Base-by-base conservation (phyloP, 2,329 filamentous ascomycete species). In the Nectriaceae sp. region DNA sequence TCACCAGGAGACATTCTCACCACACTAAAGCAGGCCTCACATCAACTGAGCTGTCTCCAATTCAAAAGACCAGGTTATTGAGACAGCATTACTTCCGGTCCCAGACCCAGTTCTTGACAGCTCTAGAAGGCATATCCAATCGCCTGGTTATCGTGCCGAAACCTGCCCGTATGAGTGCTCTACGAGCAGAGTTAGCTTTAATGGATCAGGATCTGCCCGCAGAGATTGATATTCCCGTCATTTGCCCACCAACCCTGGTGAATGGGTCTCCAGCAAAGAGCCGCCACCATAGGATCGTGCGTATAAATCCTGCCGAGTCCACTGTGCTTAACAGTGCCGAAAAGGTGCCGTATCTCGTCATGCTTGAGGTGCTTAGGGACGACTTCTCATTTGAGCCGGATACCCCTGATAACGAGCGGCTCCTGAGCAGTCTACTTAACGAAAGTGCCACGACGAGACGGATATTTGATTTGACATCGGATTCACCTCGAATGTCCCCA, bases 281-380 rank as follows among this genome's bases (percentile, higher is more conserved):
- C 62, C 82, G 82, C 46, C 90, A 94, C 65, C 89, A 94, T 64
- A 83, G 89, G 29, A 90, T 94, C 50, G 89, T 94, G 39, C 82
- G 89, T 31, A 77, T 94, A 42, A 94, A 92, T 62, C 90, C 89
- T 5, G 88, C 88, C 2, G 89, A 94, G 68, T 86, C 89, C 5
- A 93, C 89, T 1, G 90, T 92, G 46, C 72, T 94, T 43, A 94
- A 94, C 68, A 94, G 89, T 65, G 89, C 89, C 4, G 89, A 94
- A 66, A 88, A 91, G 65, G 89, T 94, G 38, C 89, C 89, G 1
- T 94, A 91, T 68, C 70, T 94, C 42, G 77, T 94, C 21, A 92
- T 94, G 88, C 83, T 93, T 3, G 89, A 94, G 64, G 85, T 94
- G 19, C 71, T 94, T 40, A 77, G 86, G 20, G 89, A 93, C 56